Conservation (phyloP, 805 yeast genomes). For the Ogataea polymorpha region DNA sequence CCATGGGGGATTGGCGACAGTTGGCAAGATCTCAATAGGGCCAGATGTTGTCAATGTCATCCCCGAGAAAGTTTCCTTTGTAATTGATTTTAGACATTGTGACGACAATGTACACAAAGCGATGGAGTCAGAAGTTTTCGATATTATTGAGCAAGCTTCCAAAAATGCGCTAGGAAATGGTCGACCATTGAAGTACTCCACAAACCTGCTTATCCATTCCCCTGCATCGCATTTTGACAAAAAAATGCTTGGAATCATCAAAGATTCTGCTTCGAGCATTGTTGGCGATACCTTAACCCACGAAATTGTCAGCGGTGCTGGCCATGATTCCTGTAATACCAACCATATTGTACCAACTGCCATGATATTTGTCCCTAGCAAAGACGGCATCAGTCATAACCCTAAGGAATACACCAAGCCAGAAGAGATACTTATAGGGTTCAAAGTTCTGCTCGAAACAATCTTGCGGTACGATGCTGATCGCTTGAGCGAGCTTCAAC, state of each 20-base stretch:
- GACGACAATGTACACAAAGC: constrained; percentile 32
- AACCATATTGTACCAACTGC: constrained; percentile 59
- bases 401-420: constrained; percentile 65
- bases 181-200: constrained; percentile 38
- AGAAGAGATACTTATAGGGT: constrained; percentile 60
- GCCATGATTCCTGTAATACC: constrained; percentile 69
- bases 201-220: constrained; percentile 39
- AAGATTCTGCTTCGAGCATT: constrained; percentile 47
- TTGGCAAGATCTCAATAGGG: constrained; percentile 53
- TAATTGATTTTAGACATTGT: constrained; percentile 59
- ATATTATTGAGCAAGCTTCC: constrained; percentile 18
- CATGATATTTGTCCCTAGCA: constrained; percentile 71
- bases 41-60: constrained; percentile 69
- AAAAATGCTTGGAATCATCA: constrained; percentile 49
- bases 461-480: constrained; percentile 30
- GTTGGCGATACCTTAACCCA: constrained; percentile 43
- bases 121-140: constrained; percentile 33
- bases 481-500: too few relatives aligned
- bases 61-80: constrained; percentile 58
- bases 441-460: constrained; percentile 52
- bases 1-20: constrained; percentile 52
- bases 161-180: constrained; percentile 32
- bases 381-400: constrained; percentile 64
- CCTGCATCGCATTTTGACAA: constrained; percentile 57
- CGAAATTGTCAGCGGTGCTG: constrained; percentile 64